A percentile compares a stretch with the other conserved stretches of the same genome.
Evolutionary conservation across 495 filamentous ascomycete species (phyloP).

Genomic region (Articulospora tetracladia): DNA sequence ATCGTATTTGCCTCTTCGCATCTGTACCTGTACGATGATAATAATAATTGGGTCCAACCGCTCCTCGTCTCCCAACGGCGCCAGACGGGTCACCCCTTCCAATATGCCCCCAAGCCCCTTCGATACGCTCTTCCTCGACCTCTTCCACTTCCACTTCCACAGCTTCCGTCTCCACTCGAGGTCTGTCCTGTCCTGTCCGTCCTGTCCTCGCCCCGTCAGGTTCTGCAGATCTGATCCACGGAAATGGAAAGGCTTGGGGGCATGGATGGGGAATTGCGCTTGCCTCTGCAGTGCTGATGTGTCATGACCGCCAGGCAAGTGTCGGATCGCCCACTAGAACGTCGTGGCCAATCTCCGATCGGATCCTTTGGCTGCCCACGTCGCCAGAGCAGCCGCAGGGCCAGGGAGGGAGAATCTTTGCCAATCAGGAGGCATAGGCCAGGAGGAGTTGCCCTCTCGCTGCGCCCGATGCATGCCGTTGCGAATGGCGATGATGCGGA

Average conservation of each 20-base stretch:
- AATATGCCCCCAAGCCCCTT: not conserved
- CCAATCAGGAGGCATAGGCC: not conserved
- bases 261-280: constrained; percentile 1
- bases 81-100: constrained; percentile 3
- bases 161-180: too few species aligned
- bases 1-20: too few species aligned
- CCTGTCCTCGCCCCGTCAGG: not conserved
- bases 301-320: constrained; percentile 16
- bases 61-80: constrained; percentile 1
- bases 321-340: constrained; percentile 13
- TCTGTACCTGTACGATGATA: too few species aligned
- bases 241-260: constrained; percentile 7
- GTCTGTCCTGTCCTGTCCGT: too few species aligned
- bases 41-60: not conserved
- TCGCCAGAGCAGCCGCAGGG: constrained; percentile 7
- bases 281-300: constrained; percentile 17
- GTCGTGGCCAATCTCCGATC: constrained; percentile 23
- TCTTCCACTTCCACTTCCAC: too few species aligned
- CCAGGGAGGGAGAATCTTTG: constrained; percentile 3
- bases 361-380: constrained; percentile 11
- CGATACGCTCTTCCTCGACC: not conserved
- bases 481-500: not conserved
- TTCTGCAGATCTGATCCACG: constrained; percentile 15
- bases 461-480: constrained; percentile 12
- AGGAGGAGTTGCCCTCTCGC: not conserved